Conservation (phyloP, 192 early-diverging fungal species). For the Podila epicladia region DNA sequence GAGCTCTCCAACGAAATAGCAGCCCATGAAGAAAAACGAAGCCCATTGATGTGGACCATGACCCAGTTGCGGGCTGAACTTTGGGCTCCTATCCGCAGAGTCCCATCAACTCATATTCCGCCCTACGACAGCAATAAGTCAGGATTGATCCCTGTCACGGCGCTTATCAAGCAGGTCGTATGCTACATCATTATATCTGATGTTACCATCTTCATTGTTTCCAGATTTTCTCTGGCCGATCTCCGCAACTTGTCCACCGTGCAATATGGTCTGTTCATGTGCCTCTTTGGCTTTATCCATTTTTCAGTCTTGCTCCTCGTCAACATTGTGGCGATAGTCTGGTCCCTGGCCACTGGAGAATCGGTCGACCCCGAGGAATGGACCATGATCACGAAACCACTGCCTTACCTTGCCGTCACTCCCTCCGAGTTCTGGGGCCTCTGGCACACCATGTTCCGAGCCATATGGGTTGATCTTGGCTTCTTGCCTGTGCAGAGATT, state of each 20-base stretch:
- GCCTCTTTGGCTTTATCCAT: background rate
- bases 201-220: background rate
- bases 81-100: background rate
- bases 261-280: background rate
- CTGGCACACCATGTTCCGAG: background rate
- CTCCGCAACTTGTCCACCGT: background rate
- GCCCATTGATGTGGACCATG: constrained; percentile 1
- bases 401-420: background rate
- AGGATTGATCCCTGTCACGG: background rate
- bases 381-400: background rate
- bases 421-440: background rate
- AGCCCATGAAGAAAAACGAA: background rate
- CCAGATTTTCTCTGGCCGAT: background rate
- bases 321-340: background rate
- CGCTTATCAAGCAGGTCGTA: background rate
- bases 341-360: background rate
- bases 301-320: background rate
- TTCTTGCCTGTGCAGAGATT: background rate
- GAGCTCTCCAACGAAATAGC: too few species aligned
- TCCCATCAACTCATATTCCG: background rate
- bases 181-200: background rate
- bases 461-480: constrained; percentile 1
- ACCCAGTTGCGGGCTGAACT: background rate
- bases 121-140: constrained; percentile 1
- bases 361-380: background rate